A percentile compares a stretch with the other conserved stretches of the same genome.
Evolutionary conservation across 2,329 filamentous ascomycete genomes (phyloP).

Genomic region (Arthrobotrys musiformis): DNA sequence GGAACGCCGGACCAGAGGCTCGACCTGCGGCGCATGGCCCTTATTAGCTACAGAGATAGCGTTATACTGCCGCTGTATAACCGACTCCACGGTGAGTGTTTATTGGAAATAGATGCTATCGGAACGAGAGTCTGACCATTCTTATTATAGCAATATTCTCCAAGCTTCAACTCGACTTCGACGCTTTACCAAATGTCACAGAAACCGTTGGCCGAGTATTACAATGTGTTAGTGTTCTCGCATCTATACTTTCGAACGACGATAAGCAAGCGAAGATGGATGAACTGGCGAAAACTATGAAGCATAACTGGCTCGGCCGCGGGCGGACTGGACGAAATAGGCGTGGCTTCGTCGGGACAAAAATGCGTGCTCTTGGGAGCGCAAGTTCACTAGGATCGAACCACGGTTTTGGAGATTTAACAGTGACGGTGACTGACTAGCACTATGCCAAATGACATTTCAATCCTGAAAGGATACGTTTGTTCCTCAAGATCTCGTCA

Average conservation of each 20-base stretch:
- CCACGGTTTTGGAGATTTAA: conserved; percentile 47
- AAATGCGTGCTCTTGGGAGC: conserved; percentile 54
- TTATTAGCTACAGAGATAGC: conserved; percentile 86
- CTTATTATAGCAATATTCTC: conserved; percentile 63
- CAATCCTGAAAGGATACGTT: no score
- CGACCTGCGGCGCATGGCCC: conserved; percentile 87
- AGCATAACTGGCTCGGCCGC: conserved; percentile 95
- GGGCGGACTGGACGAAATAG: conserved; percentile 89
- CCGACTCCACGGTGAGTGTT: conserved; percentile 71
- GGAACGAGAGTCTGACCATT: neutral
- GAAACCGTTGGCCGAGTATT: conserved; percentile 95
- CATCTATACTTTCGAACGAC: conserved; percentile 77
- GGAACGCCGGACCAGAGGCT: conserved; percentile 69
- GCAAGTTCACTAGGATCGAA: conserved; percentile 46
- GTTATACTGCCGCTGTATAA: conserved; percentile 91
- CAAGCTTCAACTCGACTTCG: conserved; percentile 78
- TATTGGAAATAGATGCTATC: neutral
- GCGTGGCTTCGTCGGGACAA: conserved; percentile 84
- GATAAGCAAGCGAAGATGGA: conserved; percentile 81
- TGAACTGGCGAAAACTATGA: conserved; percentile 84
- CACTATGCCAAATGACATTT: neutral
- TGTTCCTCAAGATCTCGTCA: no score
- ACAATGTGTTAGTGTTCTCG: conserved; percentile 92
- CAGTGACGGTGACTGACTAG: conserved; percentile 38
- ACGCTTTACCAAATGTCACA: conserved; percentile 74